A percentile compares a stretch with the other conserved stretches of the same genome.
These are phyloP conservation scores for Chrysosporium keratinophilum DNA, from an alignment of 2,329 filamentous ascomycete species.

Conservation along the genomic window DNA sequence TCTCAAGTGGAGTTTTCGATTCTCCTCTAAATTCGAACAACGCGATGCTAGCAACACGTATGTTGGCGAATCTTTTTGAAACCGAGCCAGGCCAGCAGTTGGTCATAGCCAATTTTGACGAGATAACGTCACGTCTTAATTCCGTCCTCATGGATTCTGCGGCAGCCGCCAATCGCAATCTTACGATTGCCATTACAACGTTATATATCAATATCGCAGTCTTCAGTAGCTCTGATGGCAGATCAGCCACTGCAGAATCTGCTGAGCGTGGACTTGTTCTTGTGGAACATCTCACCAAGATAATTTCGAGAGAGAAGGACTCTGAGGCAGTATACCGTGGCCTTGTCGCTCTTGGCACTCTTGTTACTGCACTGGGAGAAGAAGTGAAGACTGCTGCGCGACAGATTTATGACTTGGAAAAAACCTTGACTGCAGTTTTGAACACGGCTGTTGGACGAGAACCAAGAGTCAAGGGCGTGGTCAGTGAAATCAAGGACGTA, in stretches of 20 bases:
- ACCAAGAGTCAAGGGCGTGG: constrained; percentile 50
- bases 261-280: constrained; percentile 44
- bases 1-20: constrained; percentile 49
- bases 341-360: constrained; percentile 71
- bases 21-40: constrained; percentile 62
- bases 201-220: constrained; percentile 78
- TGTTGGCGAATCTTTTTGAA: constrained; percentile 73
- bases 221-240: constrained; percentile 46
- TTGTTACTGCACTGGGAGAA: constrained; percentile 50
- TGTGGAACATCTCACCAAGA: constrained; percentile 50
- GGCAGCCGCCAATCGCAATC: constrained; percentile 56
- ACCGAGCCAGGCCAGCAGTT: constrained; percentile 60
- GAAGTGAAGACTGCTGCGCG: constrained; percentile 49
- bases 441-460: constrained; percentile 45
- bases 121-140: constrained; percentile 51
- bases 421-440: constrained; percentile 40
- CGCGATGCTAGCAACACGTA: constrained; percentile 73
- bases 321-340: constrained; percentile 74
- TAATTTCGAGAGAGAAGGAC: constrained; percentile 59
- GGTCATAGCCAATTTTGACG: constrained; percentile 49
- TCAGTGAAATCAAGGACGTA: constrained; percentile 48
- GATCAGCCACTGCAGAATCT: constrained; percentile 32
- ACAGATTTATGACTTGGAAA: constrained; percentile 46
- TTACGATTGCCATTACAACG: constrained; percentile 72
- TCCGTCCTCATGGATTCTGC: constrained; percentile 47